A percentile compares a stretch with the other conserved stretches of the same genome.
Evolutionary conservation across 106 monocot genomes (phyloP).

Genomic region (Xerophyta viscosa): DNA sequence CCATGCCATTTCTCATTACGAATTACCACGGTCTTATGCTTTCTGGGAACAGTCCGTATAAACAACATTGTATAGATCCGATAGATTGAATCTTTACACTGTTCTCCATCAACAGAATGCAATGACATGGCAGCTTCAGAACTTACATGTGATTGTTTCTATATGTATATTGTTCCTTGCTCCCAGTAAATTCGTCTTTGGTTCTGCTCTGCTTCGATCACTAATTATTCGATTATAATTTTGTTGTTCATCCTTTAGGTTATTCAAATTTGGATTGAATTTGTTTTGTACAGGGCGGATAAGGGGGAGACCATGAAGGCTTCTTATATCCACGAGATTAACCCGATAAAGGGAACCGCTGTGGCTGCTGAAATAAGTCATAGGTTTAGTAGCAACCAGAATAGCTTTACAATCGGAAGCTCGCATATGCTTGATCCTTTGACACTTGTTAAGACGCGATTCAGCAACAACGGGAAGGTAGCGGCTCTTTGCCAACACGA

Average conservation of each 20-base stretch:
- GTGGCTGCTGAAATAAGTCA: constrained; percentile 40
- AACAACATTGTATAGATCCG: no score
- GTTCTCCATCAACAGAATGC: no score
- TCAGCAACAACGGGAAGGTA: constrained; percentile 31
- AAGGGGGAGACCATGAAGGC: constrained; percentile 44
- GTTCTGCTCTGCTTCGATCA: neutral
- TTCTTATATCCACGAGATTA: constrained; percentile 37
- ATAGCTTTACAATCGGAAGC: constrained; percentile 38
- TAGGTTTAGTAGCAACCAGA: constrained; percentile 21
- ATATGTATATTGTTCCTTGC: no score
- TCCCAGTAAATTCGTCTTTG: no score
- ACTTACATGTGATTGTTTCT: no score
- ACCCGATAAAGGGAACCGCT: constrained; percentile 21
- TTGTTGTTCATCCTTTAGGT: neutral
- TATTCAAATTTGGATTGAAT: neutral
- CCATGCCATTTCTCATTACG: no score
- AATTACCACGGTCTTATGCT: no score
- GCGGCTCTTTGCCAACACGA: constrained; percentile 29
- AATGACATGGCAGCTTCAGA: no score
- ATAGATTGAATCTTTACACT: no score
- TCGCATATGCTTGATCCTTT: constrained; percentile 18
- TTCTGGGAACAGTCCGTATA: no score
- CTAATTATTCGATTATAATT: neutral
- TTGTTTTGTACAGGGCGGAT: constrained; percentile 22
- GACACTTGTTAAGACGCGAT: constrained; percentile 30